Base-by-base conservation (phyloP, 169 alveolate genomes). In the Plasmodium coatneyi region DNA sequence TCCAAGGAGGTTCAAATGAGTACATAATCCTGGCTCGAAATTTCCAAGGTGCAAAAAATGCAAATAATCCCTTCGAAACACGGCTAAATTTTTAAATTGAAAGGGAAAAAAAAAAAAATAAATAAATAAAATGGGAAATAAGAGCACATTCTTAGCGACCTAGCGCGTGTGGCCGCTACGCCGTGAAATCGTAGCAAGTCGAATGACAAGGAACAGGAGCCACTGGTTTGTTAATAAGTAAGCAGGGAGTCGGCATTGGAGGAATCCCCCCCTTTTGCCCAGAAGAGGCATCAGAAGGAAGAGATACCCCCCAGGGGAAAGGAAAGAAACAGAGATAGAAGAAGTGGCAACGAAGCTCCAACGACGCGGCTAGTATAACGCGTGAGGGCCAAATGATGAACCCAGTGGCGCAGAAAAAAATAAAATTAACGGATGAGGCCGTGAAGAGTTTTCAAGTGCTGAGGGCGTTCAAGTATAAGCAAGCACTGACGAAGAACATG, bases 391-490 rank as follows among this genome's bases (percentile, higher is more conserved):
- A 56, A 70, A 83, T 30, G 71, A 71, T 84, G 92, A 84, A 84
- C 41, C 22, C 92, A 9, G 52, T 84, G 52, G 46, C 60, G 22
- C 79, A 84, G 54, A 84, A 84, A 46, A 84, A 84, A 72, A 84
- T 84, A 71, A 84, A 84, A 84, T 12, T 84, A 43, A 84, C 83
- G 5, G 92, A 84, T 84, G 92, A 84, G 25, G 56, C 66, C n/a
- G 78, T 84, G 43, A 84, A 72, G 60, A 71, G 41, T 9, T 84
- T 84, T 43, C 66, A 71, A 28, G 92, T 84, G 16, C 19, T 84
- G 79, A 84, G 92, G 60, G 92, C 92, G 12, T 84, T 84, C 36
- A 84, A 84, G 49, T 84, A 84, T 72, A 84, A 72, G 46, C 92
- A 84, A 12, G 30, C 92, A 25, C 49, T 84, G 25, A 84, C 92